Percentiles rank a stretch among this genome's conserved stretches.
phyloP scores from a whole-genome alignment of 129 eudicot species.

The Artemisia tridentata region DNA sequence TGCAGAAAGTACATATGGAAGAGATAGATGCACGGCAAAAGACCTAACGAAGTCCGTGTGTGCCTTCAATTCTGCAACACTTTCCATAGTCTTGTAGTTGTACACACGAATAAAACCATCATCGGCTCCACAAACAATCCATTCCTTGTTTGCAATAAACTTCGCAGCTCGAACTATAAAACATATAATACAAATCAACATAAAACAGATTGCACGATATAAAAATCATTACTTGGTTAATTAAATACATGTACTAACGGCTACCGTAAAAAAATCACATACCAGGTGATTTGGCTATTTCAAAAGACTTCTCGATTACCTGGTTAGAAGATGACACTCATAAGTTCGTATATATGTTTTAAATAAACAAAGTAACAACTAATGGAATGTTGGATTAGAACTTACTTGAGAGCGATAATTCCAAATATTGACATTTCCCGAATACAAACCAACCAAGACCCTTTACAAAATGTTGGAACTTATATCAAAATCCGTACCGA shows the following conservation, averaged over 20 bases:
- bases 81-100: slow-evolving; percentile 36
- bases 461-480: slow-evolving; percentile 24
- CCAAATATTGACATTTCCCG: slow-evolving; percentile 81
- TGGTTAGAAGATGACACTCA: slow-evolving; percentile 19
- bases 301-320: slow-evolving; percentile 63
- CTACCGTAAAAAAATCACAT: neutral
- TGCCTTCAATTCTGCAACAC: no score
- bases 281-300: slow-evolving; percentile 67
- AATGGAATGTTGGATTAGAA: neutral
- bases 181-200: slow-evolving; percentile 23
- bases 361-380: neutral
- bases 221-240: no score
- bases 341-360: neutral
- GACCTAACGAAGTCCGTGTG: no score
- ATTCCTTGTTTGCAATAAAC: slow-evolving; percentile 32
- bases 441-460: slow-evolving; percentile 71
- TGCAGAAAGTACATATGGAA: slow-evolving; percentile 34
- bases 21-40: no score
- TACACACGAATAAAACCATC: slow-evolving; percentile 54
- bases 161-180: no score
- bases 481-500: neutral
- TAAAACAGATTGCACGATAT: no score
- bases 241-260: no score
- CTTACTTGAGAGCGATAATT: slow-evolving; percentile 77
- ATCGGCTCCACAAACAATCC: slow-evolving; percentile 53